Percentiles rank a stretch among this genome's conserved stretches.
These are phyloP conservation scores for Leishmania aethiopica DNA, from an alignment of 208 protist species.

Conservation along the genomic window DNA sequence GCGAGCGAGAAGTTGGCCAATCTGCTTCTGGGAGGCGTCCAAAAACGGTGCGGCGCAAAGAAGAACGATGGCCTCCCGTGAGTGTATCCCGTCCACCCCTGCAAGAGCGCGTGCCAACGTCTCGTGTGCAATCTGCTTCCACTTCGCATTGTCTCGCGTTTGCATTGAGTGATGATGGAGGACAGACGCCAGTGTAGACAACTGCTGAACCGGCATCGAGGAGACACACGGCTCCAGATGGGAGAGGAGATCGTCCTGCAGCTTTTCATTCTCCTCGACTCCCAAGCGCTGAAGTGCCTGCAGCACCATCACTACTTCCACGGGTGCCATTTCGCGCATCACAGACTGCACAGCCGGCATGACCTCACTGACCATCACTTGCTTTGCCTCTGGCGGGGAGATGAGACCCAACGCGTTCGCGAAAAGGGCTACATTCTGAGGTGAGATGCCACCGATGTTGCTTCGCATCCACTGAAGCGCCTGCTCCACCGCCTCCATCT, in stretches of 20 bases:
- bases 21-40: constrained; percentile 40
- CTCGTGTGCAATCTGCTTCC: constrained; percentile 37
- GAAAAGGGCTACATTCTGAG: constrained; percentile 82
- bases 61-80: constrained; percentile 70
- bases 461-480: constrained; percentile 66
- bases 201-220: constrained; percentile 68
- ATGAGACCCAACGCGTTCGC: constrained; percentile 70
- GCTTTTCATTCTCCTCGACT: constrained; percentile 36
- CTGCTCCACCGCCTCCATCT: constrained; percentile 50
- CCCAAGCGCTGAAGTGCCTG: constrained; percentile 70
- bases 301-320: constrained; percentile 86
- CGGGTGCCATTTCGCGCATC: constrained; percentile 69
- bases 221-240: constrained; percentile 55
- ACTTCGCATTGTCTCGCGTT: constrained; percentile 37
- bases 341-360: constrained; percentile 48
- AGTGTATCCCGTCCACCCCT: constrained; percentile 66
- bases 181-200: constrained; percentile 73
- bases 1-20: constrained; percentile 50
- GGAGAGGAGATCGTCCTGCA: constrained; percentile 54
- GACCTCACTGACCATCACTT: constrained; percentile 50
- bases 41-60: constrained; percentile 43
- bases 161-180: constrained; percentile 41
- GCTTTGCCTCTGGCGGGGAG: constrained; percentile 32
- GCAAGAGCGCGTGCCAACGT: constrained; percentile 42
- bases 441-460: constrained; percentile 63